Percentiles rank a stretch among this genome's conserved stretches.
phyloP scores from a whole-genome alignment of 1,284 basidiomycete genomes.

The Fomes fomentarius region DNA sequence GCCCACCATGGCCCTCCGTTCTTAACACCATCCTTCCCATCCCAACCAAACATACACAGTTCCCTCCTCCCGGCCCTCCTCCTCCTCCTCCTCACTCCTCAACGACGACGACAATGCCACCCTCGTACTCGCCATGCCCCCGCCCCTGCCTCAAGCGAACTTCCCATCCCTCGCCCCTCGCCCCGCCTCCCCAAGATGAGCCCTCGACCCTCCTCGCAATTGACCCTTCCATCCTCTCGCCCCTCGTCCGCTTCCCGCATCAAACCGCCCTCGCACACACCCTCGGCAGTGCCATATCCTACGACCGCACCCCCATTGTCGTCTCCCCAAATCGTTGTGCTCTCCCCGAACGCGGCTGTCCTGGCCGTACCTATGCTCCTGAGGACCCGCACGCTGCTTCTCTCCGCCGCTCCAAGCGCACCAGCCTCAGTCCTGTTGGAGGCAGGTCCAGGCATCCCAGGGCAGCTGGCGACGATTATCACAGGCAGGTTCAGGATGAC shows the following conservation, averaged over 20 bases:
- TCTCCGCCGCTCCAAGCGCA: constrained; percentile 10
- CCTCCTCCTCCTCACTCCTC: not conserved
- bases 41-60: too few relatives aligned
- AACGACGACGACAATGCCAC: constrained; percentile 26
- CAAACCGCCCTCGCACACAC: constrained; percentile 58
- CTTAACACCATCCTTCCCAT: constrained; percentile 12
- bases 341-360: constrained; percentile 71
- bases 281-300: constrained; percentile 57
- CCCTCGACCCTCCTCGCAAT: constrained; percentile 29
- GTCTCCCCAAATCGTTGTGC: constrained; percentile 67
- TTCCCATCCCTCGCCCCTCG: constrained; percentile 18
- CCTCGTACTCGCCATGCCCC: constrained; percentile 35
- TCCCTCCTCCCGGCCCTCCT: not conserved
- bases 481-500: constrained; percentile 27
- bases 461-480: constrained; percentile 29
- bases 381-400: constrained; percentile 35
- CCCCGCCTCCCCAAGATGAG: constrained; percentile 24
- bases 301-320: constrained; percentile 75
- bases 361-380: constrained; percentile 63
- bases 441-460: constrained; percentile 53
- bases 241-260: constrained; percentile 43
- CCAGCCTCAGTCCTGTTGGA: constrained; percentile 20
- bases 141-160: constrained; percentile 47
- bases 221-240: constrained; percentile 29
- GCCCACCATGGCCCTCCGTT: constrained; percentile 15